A percentile compares a stretch with the other conserved stretches of the same genome.
phyloP scores from a whole-genome alignment of 176 grass and related monocot species.

The Dendrocalamus sinicus region DNA sequence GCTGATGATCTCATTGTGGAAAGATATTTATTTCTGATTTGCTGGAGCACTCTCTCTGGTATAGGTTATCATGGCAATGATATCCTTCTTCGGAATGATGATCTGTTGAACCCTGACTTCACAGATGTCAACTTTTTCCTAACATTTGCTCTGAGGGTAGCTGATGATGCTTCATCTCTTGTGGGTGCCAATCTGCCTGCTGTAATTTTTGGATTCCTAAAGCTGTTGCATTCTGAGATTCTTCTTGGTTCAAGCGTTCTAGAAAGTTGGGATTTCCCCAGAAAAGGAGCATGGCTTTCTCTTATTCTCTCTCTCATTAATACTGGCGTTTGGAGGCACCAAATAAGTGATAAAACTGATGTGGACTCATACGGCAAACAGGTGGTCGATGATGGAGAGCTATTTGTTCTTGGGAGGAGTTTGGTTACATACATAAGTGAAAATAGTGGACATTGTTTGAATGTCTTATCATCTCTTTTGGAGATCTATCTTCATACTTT shows the following conservation, averaged over 20 bases:
- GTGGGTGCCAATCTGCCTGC: slow-evolving; percentile 52
- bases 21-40: slow-evolving; percentile 83
- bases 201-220: slow-evolving; percentile 60
- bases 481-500: slow-evolving; percentile 64
- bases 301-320: slow-evolving; percentile 76
- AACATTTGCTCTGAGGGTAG: slow-evolving; percentile 61
- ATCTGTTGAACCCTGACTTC: slow-evolving; percentile 64
- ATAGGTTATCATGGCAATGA: slow-evolving; percentile 43
- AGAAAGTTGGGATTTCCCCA: slow-evolving; percentile 72
- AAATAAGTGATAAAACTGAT: slow-evolving; percentile 37
- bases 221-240: slow-evolving; percentile 63
- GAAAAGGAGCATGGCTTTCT: slow-evolving; percentile 74
- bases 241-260: slow-evolving; percentile 44
- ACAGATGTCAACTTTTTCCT: slow-evolving; percentile 62
- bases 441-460: slow-evolving; percentile 47
- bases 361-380: slow-evolving; percentile 18
- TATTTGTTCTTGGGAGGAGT: slow-evolving; percentile 55
- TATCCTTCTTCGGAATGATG: slow-evolving; percentile 42
- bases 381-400: slow-evolving; percentile 32
- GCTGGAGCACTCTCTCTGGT: slow-evolving; percentile 72
- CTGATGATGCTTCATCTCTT: slow-evolving; percentile 42
- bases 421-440: slow-evolving; percentile 59
- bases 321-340: slow-evolving; percentile 54
- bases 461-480: slow-evolving; percentile 71
- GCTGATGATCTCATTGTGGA: slow-evolving; percentile 82